Percentiles rank a stretch among this genome's conserved stretches.
Evolutionary conservation across 768 basidiomycete genomes (phyloP).

Genomic region (Tremella mesenterica): DNA sequence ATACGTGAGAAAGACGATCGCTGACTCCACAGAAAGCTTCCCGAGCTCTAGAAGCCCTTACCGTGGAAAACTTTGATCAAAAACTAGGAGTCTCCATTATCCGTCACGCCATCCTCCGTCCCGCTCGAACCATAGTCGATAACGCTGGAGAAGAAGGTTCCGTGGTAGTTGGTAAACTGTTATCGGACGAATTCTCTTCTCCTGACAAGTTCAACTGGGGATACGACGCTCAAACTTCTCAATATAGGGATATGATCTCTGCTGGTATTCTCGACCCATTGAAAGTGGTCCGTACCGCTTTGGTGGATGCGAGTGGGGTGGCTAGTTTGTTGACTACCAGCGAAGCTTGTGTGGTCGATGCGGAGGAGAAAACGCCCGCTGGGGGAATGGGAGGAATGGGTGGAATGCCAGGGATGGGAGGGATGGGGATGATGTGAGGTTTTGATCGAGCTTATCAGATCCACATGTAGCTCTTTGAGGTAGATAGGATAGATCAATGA

Average conservation of each 20-base stretch:
- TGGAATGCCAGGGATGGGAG: constrained; percentile 54
- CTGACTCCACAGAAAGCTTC: constrained; percentile 42
- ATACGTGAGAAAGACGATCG: constrained; percentile 3
- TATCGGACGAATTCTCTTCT: constrained; percentile 46
- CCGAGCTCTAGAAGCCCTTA: constrained; percentile 51
- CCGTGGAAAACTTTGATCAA: constrained; percentile 90
- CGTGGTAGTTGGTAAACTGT: constrained; percentile 82
- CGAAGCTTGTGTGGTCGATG: constrained; percentile 86
- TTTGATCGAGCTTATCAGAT: too few species aligned
- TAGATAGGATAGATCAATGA: not conserved
- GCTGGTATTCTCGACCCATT: constrained; percentile 90
- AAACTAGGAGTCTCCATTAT: constrained; percentile 91
- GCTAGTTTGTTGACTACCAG: constrained; percentile 85
- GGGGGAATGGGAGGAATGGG: constrained; percentile 51
- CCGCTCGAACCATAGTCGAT: constrained; percentile 75
- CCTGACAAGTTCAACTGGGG: constrained; percentile 68
- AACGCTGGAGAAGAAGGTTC: constrained; percentile 92
- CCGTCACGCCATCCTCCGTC: constrained; percentile 70
- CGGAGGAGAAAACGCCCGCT: constrained; percentile 62
- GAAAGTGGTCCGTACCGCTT: constrained; percentile 87
- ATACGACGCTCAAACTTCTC: constrained; percentile 83
- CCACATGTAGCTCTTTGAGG: too few species aligned
- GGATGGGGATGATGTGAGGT: constrained; percentile 39
- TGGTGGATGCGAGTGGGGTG: constrained; percentile 88
- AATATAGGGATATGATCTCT: constrained; percentile 91